phyloP scores from a whole-genome alignment of 495 filamentous ascomycete species.

The Polyplosphaeria fusca region DNA sequence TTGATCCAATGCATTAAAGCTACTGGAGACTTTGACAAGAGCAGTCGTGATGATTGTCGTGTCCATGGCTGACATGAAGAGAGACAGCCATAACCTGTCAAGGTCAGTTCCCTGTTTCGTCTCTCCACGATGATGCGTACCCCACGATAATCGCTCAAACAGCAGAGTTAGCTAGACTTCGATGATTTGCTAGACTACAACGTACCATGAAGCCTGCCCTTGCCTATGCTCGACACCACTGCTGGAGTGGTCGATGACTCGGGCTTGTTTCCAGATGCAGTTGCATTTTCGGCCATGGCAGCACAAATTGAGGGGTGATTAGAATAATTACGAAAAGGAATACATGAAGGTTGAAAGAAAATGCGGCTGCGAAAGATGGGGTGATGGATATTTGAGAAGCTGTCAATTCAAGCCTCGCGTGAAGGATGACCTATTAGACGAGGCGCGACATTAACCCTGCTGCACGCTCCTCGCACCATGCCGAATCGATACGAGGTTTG shows the following conservation, averaged over 20 bases:
- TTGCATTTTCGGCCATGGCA: background rate
- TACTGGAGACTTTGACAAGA: slow-evolving; percentile 28
- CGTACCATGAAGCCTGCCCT: slow-evolving; percentile 19
- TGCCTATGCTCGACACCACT: slow-evolving; percentile 7
- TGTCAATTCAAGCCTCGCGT: too few relatives aligned
- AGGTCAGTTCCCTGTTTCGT: background rate
- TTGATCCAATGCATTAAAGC: slow-evolving; percentile 21
- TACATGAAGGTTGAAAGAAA: too few relatives aligned
- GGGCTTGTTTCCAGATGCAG: background rate
- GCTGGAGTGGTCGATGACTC: background rate
- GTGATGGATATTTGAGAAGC: too few relatives aligned
- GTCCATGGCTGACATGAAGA: slow-evolving; percentile 31
- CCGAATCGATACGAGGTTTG: too few relatives aligned
- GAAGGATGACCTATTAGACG: too few relatives aligned
- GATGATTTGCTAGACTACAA: too few relatives aligned
- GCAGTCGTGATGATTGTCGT: slow-evolving; percentile 29
- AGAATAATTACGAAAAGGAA: too few relatives aligned
- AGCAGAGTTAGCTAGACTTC: too few relatives aligned
- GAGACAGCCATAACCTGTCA: slow-evolving; percentile 28
- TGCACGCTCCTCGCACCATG: too few relatives aligned
- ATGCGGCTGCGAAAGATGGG: too few relatives aligned
- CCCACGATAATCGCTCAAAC: slow-evolving; percentile 26
- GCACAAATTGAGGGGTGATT: background rate
- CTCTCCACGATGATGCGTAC: background rate
- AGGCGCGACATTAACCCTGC: too few relatives aligned